Base-by-base conservation (phyloP, 306 rosid genomes). In the Parietaria judaica region DNA sequence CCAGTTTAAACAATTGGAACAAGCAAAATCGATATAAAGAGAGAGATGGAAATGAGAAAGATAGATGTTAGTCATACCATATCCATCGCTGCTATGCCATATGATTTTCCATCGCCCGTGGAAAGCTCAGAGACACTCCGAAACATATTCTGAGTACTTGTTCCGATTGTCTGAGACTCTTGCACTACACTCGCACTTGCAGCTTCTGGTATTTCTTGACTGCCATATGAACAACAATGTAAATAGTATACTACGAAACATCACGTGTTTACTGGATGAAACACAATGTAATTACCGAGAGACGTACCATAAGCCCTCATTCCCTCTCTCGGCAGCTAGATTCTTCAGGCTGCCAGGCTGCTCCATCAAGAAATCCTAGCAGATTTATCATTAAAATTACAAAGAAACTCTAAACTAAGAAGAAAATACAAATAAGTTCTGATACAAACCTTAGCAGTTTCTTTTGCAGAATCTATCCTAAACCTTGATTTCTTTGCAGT, bases 51-150 rank as follows among this genome's bases (percentile, higher is more conserved):
- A 10, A 56, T 59, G 11, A 35, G 10, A n/a, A 48, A 65, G 46
- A 45, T 64, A 64, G 39, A 51, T 55, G 57, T 64, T 11, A 51
- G 47, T 39, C 53, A 67, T 82, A 92, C 99, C 96, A 92, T 76
- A 79, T 92, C 94, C 65, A 88, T 73, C 64, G 75, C 54, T 63
- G 80, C 79, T 70, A 66, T 66, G 76, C 80, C 87, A 37, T 78
- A 75, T 65, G 75, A 77, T 70, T 56, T 69, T 67, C 76, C 84
- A 74, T 75, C 78, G 8, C 82, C 71, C 58, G 79, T 69, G 69
- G 99, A 86, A 67, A 92, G 82, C 65, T 92, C 88, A 17, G 80
- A 49, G 66, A 92, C 99, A 71, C 80, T 92, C 37, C 81, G 94
- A 74, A 92, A 92, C 55, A 67, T 79, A 58, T 84, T 78, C 71